Evolutionary conservation across 163 green algal species (phyloP), one percentile per base, ranked within the genome.

Genomic region (Smithsoniella earleae): DNA sequence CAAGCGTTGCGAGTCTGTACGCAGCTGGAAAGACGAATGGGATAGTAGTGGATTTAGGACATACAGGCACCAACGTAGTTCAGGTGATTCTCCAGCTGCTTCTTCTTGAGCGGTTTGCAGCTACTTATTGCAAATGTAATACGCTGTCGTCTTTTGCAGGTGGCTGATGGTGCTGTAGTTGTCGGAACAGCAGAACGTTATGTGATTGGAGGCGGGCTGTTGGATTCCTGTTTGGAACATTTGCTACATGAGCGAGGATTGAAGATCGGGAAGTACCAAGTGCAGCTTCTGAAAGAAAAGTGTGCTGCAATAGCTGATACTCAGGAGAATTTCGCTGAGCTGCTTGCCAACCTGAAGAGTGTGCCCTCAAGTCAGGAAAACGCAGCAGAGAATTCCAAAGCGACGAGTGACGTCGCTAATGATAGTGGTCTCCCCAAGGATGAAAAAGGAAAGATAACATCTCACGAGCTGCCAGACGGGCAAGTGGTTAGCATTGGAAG

Each of bases 31-130:
- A 64, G 49, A 27, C 33, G 49, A 36, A 25, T 25, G 49, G 49
- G 31, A 64, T 64, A 27, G 33, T 27, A 6, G 13, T 64, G 13
- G 49, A 64, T 27, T 25, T 64, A 8, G 49, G 49, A 36, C 49
- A 64, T 18, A 64, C 49, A 36, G 49, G 49, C 49, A 64, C 49
- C 31, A 64, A 64, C 13, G 49, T 64, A 10, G 49, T 64, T 18
- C 49, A 64, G 49, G 49, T 64, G 33, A 54, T 16, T 18, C 16
- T 18, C 43, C 43, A 18, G 18, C 43, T 54, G 18, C 16, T 18
- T 27, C 43, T 27, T 18, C 16, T 27, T 54, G 43, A 27, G n/a
- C n/a, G 16, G 16, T 54, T 16, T 27, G 43, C 16, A 54, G 43
- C 18, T 18, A 54, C 43, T 54, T 54, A 18, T 54, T 54, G 43